These are phyloP conservation scores for Babesia ovata DNA, from an alignment of 169 alveolate genomes.

Conservation along the genomic window DNA sequence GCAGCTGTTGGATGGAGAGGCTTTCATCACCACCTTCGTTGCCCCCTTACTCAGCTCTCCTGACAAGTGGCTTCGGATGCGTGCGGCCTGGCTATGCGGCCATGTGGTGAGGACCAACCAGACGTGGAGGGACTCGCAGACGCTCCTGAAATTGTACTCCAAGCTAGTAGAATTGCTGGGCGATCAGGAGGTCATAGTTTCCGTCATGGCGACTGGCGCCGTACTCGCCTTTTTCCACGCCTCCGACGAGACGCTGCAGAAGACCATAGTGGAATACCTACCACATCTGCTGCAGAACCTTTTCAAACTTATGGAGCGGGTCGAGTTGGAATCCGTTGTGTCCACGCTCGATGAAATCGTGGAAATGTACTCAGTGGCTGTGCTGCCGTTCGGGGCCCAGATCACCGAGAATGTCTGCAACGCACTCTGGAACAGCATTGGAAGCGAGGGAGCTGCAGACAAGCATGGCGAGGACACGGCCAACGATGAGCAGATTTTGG, in stretches of 20 bases:
- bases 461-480: slow-evolving; percentile 8
- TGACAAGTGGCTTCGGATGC: slow-evolving; percentile 61
- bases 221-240: slow-evolving; percentile 51
- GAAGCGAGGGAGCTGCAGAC: neutral
- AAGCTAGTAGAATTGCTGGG: slow-evolving; percentile 32
- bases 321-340: slow-evolving; percentile 62
- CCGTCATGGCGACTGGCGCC: slow-evolving; percentile 61
- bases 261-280: slow-evolving; percentile 28
- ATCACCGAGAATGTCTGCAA: slow-evolving; percentile 56
- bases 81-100: slow-evolving; percentile 66
- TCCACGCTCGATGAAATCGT: slow-evolving; percentile 65
- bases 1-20: slow-evolving; percentile 59
- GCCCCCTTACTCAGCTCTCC: slow-evolving; percentile 26
- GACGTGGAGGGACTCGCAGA: slow-evolving; percentile 42
- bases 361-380: slow-evolving; percentile 45
- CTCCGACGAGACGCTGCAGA: slow-evolving; percentile 35
- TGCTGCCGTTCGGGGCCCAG: slow-evolving; percentile 61
- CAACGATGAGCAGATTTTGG: slow-evolving; percentile 54
- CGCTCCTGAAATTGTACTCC: slow-evolving; percentile 37
- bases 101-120: slow-evolving; percentile 24
- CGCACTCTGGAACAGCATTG: slow-evolving; percentile 58
- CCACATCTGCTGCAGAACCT: slow-evolving; percentile 50
- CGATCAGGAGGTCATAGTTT: slow-evolving; percentile 52
- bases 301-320: slow-evolving; percentile 57
- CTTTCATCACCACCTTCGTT: slow-evolving; percentile 30